A percentile compares a stretch with the other conserved stretches of the same genome.
phyloP scores from a whole-genome alignment of 768 basidiomycete species.

The Terana coerulea region DNA sequence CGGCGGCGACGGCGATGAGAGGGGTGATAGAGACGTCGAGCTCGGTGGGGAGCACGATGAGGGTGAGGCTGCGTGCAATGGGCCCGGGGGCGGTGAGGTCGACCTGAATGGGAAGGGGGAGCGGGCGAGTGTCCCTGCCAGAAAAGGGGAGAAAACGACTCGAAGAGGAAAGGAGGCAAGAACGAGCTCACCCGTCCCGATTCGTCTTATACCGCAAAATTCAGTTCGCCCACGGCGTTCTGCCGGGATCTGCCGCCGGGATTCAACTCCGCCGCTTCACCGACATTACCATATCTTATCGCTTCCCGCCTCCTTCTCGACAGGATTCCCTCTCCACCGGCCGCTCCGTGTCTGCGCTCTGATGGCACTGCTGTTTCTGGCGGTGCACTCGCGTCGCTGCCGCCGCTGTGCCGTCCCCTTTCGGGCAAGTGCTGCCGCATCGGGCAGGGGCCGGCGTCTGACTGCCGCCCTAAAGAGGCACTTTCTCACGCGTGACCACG shows the following conservation, averaged over 20 bases:
- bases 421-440: neutral
- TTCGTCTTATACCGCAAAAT: slow-evolving; percentile 15
- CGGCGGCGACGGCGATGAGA: neutral
- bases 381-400: neutral
- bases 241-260: slow-evolving; percentile 1
- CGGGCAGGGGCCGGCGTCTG: neutral
- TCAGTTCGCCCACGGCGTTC: slow-evolving; percentile 3
- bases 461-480: slow-evolving; percentile 9
- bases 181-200: slow-evolving; percentile 9
- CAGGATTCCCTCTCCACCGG: neutral
- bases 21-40: slow-evolving; percentile 5
- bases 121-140: slow-evolving; percentile 8
- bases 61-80: neutral
- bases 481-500: slow-evolving; percentile 16
- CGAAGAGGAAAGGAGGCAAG: slow-evolving; percentile 18
- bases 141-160: slow-evolving; percentile 18
- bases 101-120: slow-evolving; percentile 13
- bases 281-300: slow-evolving; percentile 8
- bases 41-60: neutral
- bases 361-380: neutral
- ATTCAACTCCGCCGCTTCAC: slow-evolving; percentile 8
- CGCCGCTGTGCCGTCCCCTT: neutral
- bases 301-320: neutral
- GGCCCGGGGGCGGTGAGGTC: slow-evolving; percentile 5
- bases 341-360: neutral